Percentiles rank a stretch among this genome's conserved stretches.
Evolutionary conservation across 106 monocot genomes (phyloP).

Genomic region (Allium sativum): DNA sequence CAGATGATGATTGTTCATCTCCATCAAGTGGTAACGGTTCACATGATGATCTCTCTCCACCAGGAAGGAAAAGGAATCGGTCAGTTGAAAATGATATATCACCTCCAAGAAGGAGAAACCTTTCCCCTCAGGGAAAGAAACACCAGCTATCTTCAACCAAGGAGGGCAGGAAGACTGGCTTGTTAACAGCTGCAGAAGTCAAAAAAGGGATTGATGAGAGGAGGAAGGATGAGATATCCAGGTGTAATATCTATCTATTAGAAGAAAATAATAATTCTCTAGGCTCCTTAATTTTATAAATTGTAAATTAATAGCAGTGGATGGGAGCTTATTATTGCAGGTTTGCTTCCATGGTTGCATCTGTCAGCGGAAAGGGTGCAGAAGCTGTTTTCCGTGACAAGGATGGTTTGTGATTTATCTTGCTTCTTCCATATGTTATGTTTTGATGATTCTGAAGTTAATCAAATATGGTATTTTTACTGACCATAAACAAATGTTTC

Average conservation of each 20-base stretch:
- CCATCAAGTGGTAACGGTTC: not conserved
- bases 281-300: not conserved
- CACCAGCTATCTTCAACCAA: conserved; percentile 8
- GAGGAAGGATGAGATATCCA: conserved; percentile 38
- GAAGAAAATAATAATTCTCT: not conserved
- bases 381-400: conserved; percentile 64
- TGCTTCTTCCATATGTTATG: not conserved
- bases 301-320: not conserved
- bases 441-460: not conserved
- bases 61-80: not conserved
- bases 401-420: conserved; percentile 24
- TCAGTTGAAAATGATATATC: conserved; percentile 8
- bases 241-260: conserved; percentile 14
- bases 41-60: conserved; percentile 1
- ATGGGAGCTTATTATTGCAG: conserved; percentile 12
- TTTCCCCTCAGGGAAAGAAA: conserved; percentile 38
- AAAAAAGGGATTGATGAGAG: conserved; percentile 38
- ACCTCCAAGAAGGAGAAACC: conserved; percentile 31
- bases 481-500: conserved; percentile 2
- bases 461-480: not conserved
- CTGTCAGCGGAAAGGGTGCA: conserved; percentile 43
- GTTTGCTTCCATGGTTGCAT: conserved; percentile 51
- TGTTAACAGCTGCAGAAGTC: conserved; percentile 41
- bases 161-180: conserved; percentile 26
- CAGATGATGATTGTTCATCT: conserved; percentile 1